Conservation (phyloP, 257 asterid species). For the Oldenlandia corymbosa region DNA sequence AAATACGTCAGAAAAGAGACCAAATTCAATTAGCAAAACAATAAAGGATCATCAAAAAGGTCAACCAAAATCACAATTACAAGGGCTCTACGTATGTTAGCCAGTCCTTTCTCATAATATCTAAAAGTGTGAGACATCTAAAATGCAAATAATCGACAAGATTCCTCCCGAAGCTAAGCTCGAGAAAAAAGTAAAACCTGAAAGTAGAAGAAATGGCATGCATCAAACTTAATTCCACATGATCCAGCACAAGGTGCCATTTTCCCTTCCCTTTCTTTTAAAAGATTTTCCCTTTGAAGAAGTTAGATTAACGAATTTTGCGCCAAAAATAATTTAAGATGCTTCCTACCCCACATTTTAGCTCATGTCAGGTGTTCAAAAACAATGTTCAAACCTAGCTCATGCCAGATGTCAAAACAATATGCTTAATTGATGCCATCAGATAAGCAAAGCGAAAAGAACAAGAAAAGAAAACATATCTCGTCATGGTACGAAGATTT, state of each 20-base stretch:
- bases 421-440: not conserved
- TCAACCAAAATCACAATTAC: not conserved
- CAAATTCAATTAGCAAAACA: not conserved
- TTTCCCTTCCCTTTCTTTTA: too few species aligned
- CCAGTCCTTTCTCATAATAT: not conserved
- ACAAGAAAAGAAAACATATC: not conserved
- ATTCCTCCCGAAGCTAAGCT: constrained; percentile 2
- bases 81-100: not conserved
- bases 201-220: constrained; percentile 1
- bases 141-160: not conserved
- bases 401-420: not conserved
- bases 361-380: not conserved
- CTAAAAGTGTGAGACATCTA: not conserved
- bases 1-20: constrained; percentile 4
- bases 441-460: not conserved
- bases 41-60: not conserved
- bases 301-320: not conserved
- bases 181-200: not conserved
- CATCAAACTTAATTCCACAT: not conserved
- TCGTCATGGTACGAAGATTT: constrained; percentile 6
- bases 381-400: not conserved
- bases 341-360: not conserved
- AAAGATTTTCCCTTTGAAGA: too few species aligned
- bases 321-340: not conserved
- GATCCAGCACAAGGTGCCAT: not conserved